A percentile compares a stretch with the other conserved stretches of the same genome.
phyloP scores from a whole-genome alignment of 2,329 filamentous ascomycete genomes.

The Nemania abortiva region DNA sequence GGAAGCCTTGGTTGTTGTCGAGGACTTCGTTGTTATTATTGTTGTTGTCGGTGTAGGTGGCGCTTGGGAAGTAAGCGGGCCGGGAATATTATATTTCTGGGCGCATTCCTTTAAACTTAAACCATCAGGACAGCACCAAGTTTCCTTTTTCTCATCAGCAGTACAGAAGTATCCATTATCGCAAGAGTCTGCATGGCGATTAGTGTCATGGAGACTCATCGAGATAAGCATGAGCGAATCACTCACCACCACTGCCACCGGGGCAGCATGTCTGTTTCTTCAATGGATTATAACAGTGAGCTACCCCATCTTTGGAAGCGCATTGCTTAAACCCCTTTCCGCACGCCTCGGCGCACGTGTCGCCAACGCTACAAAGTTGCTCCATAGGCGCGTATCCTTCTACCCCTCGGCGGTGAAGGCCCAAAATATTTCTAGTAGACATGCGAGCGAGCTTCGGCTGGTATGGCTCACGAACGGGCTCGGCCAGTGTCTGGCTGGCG shows the following conservation, averaged over 20 bases:
- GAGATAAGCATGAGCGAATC: conserved; percentile 17
- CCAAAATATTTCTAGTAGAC: conserved; percentile 47
- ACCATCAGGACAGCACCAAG: conserved; percentile 71
- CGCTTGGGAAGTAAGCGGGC: conserved; percentile 61
- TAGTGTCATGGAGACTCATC: conserved; percentile 14
- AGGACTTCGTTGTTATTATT: background rate
- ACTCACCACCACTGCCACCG: conserved; percentile 68
- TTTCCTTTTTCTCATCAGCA: conserved; percentile 62
- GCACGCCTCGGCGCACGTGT: conserved; percentile 53
- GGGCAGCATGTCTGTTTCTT: conserved; percentile 68
- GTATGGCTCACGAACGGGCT: conserved; percentile 46
- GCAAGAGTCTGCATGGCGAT: conserved; percentile 65
- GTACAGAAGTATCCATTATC: conserved; percentile 72
- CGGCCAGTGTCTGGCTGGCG: conserved; percentile 44
- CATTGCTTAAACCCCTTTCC: conserved; percentile 51
- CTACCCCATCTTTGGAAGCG: conserved; percentile 56
- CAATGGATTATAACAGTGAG: conserved; percentile 70
- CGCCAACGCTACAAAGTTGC: conserved; percentile 47
- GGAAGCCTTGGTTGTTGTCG: conserved; percentile 28
- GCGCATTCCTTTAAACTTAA: conserved; percentile 68
- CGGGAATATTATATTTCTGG: conserved; percentile 60
- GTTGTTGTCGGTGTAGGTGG: conserved; percentile 47
- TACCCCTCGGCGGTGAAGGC: conserved; percentile 41
- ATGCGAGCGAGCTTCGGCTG: conserved; percentile 46
- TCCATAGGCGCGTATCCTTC: conserved; percentile 49